Evolutionary conservation across 345 rosid genomes (phyloP), one percentile per base, ranked within the genome.

Genomic region (Eucalyptus erythrocorys): DNA sequence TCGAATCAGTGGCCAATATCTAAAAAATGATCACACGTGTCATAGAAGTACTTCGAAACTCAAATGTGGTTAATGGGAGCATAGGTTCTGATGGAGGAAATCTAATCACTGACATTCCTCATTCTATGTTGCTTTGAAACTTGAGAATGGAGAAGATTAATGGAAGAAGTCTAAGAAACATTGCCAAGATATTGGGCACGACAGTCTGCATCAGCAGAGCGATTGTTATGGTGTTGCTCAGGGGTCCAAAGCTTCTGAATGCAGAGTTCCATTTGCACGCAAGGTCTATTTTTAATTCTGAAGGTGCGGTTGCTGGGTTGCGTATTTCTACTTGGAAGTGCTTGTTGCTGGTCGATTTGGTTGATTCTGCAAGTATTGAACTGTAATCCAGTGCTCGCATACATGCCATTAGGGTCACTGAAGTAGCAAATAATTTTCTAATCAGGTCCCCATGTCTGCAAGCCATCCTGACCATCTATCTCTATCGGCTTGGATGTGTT

Each of bases 281-380:
- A 16, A 90, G 89, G 13, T 90, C 93, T 19, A 13, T 91, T 13
- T 53, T 91, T 21, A 89, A 88, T 53, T 59, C 87, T 42, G 87
- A 87, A 8, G 87, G 79, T 48, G 88, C 27, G 96, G 98, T 87
- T 96, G 87, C 61, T 93, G 86, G 98, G 99, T 40, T 95, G 95
- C 88, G 66, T 92, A 32, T 91, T 93, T 61, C 91, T 96, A 85
- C 91, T 95, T 48, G 93, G 90, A 87, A 94, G 96, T 86, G 40
- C 94, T 84, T 90, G 88, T 76, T 96, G 94, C 92, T 96, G 98
- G 97, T 94, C 98, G n/a, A 66, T 91, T 86, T 95, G 98, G 98
- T 90, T 96, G 45, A 95, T 93, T 91, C 91, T 96, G 50, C 98
- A 94, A 95, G 96, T 94, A 89, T 48, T 68, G 40, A 27, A 86